Conservation (phyloP, 2,329 filamentous ascomycete genomes). For the Sporothrix pallida region DNA sequence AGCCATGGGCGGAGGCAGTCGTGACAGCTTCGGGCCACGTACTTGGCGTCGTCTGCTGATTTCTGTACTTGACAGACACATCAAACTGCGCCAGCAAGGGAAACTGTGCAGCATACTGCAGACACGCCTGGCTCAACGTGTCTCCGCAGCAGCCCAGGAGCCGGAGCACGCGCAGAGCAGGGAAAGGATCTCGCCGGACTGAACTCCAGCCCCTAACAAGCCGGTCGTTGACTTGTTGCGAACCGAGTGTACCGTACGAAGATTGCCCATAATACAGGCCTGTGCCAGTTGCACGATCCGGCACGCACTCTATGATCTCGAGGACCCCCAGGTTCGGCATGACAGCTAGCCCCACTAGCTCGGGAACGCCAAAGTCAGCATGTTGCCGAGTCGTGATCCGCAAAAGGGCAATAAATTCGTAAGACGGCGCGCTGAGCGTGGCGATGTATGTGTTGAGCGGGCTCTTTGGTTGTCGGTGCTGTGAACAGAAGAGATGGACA, state of each 20-base stretch:
- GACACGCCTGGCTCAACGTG: slow-evolving; percentile 48
- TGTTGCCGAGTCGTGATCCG: slow-evolving; percentile 36
- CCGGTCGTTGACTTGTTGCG: slow-evolving; percentile 49
- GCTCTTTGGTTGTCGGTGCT: not conserved
- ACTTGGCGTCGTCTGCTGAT: not conserved
- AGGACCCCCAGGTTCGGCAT: slow-evolving; percentile 56
- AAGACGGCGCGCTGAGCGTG: slow-evolving; percentile 24
- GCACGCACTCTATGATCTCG: slow-evolving; percentile 50
- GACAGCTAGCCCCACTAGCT: slow-evolving; percentile 50
- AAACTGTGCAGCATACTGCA: slow-evolving; percentile 51
- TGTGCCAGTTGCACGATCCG: too few species aligned
- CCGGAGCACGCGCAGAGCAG: slow-evolving; percentile 53
- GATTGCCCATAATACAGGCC: not conserved
- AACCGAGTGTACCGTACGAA: not conserved
- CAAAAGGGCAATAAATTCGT: slow-evolving; percentile 44
- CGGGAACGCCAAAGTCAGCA: slow-evolving; percentile 42
- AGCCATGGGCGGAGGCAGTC: not conserved
- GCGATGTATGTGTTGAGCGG: slow-evolving; percentile 28
- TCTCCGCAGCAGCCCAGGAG: slow-evolving; percentile 40
- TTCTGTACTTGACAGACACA: slow-evolving; percentile 46
- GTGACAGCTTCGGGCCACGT: not conserved
- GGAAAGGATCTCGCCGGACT: slow-evolving; percentile 50
- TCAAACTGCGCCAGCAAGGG: slow-evolving; percentile 54
- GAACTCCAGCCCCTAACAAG: slow-evolving; percentile 55
- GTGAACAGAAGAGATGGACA: slow-evolving; percentile 24